Evolutionary conservation across 129 eudicot genomes (phyloP).

Genomic region (Calendula officinalis): DNA sequence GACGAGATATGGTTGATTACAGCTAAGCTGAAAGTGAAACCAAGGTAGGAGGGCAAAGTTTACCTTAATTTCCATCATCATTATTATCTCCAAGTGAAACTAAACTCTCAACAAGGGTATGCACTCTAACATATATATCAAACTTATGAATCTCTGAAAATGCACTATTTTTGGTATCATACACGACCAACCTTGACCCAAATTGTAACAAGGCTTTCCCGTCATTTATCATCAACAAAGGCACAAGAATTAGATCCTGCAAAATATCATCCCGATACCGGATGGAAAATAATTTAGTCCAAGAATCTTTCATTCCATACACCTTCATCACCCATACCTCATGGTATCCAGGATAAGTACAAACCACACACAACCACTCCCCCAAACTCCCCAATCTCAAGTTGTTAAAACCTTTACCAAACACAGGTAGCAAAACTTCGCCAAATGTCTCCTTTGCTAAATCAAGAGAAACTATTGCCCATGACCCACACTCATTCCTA

Average conservation of each 20-base stretch:
- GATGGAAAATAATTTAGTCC: conserved; percentile 54
- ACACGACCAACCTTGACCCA: conserved; percentile 26
- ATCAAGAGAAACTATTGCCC: conserved; percentile 51
- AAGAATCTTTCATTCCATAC: conserved; percentile 64
- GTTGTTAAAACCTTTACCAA: conserved; percentile 38
- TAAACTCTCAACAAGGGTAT: conserved; percentile 50
- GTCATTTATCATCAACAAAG: conserved; percentile 34
- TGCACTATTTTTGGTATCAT: conserved; percentile 31
- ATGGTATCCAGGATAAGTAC: conserved; percentile 19
- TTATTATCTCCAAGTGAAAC: conserved; percentile 31
- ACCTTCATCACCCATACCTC: conserved; percentile 67
- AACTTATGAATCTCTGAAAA: conserved; percentile 33
- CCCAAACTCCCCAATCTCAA: conserved; percentile 39
- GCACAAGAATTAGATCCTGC: conserved; percentile 24
- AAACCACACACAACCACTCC: conserved; percentile 47
- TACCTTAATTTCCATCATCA: neutral
- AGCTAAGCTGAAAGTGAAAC: too few relatives aligned
- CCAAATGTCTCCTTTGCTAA: conserved; percentile 37
- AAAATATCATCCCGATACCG: conserved; percentile 37
- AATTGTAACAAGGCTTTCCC: conserved; percentile 44
- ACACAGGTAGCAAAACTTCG: conserved; percentile 42
- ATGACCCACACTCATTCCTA: conserved; percentile 10
- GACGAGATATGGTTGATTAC: neutral
- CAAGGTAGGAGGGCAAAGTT: too few relatives aligned
- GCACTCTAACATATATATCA: conserved; percentile 35